Percentiles rank a stretch among this genome's conserved stretches.
These are phyloP conservation scores for Elsinoe batatas DNA, from an alignment of 2,329 filamentous ascomycete species.

Conservation along the genomic window DNA sequence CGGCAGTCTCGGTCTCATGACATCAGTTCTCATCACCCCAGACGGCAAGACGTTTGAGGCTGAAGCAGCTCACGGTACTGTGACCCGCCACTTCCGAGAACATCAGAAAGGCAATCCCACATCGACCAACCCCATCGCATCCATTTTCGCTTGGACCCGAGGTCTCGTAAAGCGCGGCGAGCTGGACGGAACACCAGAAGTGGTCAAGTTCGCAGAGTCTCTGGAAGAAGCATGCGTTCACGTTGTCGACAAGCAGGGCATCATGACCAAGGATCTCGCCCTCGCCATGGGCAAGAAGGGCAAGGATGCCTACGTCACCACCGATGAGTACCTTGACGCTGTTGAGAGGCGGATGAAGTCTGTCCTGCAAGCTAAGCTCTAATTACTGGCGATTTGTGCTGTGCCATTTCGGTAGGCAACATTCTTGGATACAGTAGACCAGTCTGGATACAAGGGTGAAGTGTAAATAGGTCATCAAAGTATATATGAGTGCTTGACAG, in stretches of 20 bases:
- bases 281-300: conserved; percentile 83
- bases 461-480: neutral
- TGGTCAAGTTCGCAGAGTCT: conserved; percentile 81
- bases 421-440: neutral
- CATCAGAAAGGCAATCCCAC: conserved; percentile 97
- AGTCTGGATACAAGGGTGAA: neutral
- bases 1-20: conserved; percentile 96
- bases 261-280: conserved; percentile 99
- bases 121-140: conserved; percentile 96
- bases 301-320: conserved; percentile 82
- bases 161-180: conserved; percentile 87
- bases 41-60: conserved; percentile 96
- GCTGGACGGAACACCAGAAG: conserved; percentile 84
- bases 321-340: conserved; percentile 79
- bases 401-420: neutral
- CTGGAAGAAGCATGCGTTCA: conserved; percentile 91
- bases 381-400: neutral
- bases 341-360: conserved; percentile 84
- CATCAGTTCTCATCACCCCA: conserved; percentile 90
- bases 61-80: conserved; percentile 95
- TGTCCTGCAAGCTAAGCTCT: conserved; percentile 69
- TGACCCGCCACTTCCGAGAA: conserved; percentile 96
- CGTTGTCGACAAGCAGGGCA: conserved; percentile 82
- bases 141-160: conserved; percentile 98
- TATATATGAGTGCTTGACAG: neutral